Evolutionary conservation across 306 rosid species (phyloP).

Genomic region (Prunus mume): DNA sequence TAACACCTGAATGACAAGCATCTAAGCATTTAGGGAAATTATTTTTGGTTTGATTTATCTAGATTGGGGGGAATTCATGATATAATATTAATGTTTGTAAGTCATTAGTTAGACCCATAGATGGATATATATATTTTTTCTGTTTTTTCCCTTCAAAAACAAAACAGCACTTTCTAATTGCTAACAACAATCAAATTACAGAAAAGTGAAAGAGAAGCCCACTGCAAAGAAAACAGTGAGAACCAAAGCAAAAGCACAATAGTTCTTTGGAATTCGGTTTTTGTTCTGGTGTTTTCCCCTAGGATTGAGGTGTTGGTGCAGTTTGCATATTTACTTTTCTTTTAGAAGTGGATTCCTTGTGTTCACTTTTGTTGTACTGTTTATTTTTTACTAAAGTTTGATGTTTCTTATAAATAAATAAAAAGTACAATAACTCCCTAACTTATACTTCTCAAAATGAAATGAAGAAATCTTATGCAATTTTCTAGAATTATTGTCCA

Average conservation of each 20-base stretch:
- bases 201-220: background rate
- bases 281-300: too few relatives aligned
- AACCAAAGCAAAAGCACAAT: background rate
- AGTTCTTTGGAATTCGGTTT: too few relatives aligned
- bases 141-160: background rate
- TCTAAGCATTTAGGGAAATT: too few relatives aligned
- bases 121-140: background rate
- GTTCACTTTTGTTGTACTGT: too few relatives aligned
- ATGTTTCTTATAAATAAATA: too few relatives aligned
- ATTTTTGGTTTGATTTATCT: too few relatives aligned
- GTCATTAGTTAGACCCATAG: background rate
- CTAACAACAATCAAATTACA: background rate
- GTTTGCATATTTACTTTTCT: too few relatives aligned
- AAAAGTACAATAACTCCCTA: background rate
- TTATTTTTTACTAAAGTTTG: too few relatives aligned
- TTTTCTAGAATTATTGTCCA: background rate
- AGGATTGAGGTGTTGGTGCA: too few relatives aligned
- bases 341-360: too few relatives aligned
- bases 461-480: slow-evolving; percentile 6
- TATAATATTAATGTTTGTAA: background rate
- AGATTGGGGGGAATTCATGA: too few relatives aligned
- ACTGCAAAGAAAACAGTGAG: background rate
- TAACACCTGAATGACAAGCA: background rate
- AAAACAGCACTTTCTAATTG: background rate
- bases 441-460: background rate